Percentiles rank a stretch among this genome's conserved stretches.
These are phyloP conservation scores for Pugionium dolabratum DNA, from an alignment of 345 rosid genomes.

Conservation along the genomic window DNA sequence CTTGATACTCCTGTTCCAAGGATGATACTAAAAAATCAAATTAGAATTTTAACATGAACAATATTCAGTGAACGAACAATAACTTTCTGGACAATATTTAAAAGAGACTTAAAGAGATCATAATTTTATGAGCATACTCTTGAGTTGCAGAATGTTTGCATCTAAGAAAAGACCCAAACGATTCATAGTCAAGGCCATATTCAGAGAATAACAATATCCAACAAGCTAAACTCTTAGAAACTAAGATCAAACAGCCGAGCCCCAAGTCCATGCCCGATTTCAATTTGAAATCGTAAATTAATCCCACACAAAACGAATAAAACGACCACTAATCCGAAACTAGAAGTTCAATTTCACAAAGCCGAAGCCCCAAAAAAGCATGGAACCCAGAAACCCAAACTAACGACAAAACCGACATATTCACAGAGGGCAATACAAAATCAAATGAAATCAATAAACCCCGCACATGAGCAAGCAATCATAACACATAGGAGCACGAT, in stretches of 20 bases:
- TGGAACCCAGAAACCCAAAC: no score
- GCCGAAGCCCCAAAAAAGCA: not conserved
- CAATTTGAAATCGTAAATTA: no score
- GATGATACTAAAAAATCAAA: no score
- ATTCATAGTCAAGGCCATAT: not conserved
- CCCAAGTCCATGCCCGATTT: no score
- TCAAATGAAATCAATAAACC: not conserved
- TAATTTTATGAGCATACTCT: not conserved
- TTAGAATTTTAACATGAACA: not conserved
- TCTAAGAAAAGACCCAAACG: not conserved
- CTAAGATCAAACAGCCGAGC: no score
- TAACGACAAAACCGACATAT: no score
- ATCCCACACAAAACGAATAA: no score
- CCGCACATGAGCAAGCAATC: not conserved
- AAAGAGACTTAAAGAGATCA: not conserved
- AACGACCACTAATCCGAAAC: not conserved
- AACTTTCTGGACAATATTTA: no score
- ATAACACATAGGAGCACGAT: not conserved
- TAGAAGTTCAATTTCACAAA: not conserved
- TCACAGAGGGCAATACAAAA: not conserved
- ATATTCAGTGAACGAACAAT: not conserved
- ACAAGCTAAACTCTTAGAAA: not conserved
- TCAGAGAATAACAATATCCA: not conserved
- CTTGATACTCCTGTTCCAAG: not conserved
- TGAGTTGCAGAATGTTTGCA: not conserved